Base-by-base conservation (phyloP, 257 asterid species). In the Petrea volubilis region DNA sequence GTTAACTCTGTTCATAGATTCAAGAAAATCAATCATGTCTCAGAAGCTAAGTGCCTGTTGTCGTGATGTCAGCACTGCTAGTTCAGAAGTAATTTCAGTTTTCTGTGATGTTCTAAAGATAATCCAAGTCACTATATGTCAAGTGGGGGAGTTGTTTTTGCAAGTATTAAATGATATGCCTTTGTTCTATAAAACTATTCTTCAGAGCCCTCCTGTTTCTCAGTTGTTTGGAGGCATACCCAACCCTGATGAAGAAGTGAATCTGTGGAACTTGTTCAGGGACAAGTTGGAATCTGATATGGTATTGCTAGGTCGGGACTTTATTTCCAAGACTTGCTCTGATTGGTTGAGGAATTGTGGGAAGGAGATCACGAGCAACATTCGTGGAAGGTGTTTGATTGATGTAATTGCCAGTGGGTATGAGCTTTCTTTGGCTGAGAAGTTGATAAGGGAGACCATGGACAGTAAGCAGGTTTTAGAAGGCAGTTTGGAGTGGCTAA, bases 201-300 rank as follows among this genome's bases (percentile, higher is more conserved):
- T 92, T 83, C 91, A 89, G 66, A 83, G 92, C 0, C 99, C 99
- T 21, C 99, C 99, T 5, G 96, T 96, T 74, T 95, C 99, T 40
- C 99, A 95, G 84, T 81, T 95, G 86, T 95, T 92, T 81, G 99
- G 99, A 38, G 99, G 98, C 57, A 87, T 95, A 77, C 99, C 96
- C 0, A 87, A 90, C 77, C 98, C 99, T 1, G 97, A 92, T 43
- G 97, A 88, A 74, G 99, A 95, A 80, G 87, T 90, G 50, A 87
- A 90, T 78, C 71, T 92, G 78, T 95, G 99, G 99, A 95, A 82
- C 68, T 79, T 78, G 70, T 92, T 90, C 73, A 83, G 87, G 90
- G 97, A 90, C 55, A 87, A 84, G 78, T 73, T 95, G 79, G 96
- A 95, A 84, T 84, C 92, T 20, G 61, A 64, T 61, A 92, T 95